phyloP scores from a whole-genome alignment of 2,329 filamentous ascomycete species.

The Exserohilum turcica region DNA sequence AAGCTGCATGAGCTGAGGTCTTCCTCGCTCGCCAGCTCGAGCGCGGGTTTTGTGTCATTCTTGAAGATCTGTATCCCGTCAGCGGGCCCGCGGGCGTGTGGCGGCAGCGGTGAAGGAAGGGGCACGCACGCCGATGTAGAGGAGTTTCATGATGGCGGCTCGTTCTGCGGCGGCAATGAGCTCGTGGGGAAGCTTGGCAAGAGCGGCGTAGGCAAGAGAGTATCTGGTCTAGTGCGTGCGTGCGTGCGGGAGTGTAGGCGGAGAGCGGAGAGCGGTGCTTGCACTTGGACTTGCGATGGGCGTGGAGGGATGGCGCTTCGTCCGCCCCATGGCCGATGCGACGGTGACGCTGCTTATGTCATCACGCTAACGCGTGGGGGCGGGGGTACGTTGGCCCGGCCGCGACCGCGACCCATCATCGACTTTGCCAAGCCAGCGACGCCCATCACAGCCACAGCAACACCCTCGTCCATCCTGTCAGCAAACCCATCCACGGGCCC shows the following conservation, averaged over 20 bases:
- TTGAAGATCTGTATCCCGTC: constrained; percentile 69
- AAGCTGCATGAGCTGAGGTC: constrained; percentile 79
- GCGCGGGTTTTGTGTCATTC: constrained; percentile 74
- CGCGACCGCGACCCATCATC: constrained; percentile 19
- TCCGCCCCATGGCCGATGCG: neutral
- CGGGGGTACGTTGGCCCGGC: constrained; percentile 28
- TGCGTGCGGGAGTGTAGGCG: neutral
- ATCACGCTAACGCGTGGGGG: constrained; percentile 26
- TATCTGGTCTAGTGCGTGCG: neutral
- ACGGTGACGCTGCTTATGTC: constrained; percentile 22
- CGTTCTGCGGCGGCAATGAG: neutral
- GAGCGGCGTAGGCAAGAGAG: neutral
- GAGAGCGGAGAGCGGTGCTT: neutral
- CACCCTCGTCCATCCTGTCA: neutral
- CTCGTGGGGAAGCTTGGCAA: neutral
- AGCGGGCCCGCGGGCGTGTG: neutral
- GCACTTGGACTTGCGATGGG: neutral
- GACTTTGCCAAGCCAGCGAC: constrained; percentile 18
- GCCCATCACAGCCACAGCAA: neutral
- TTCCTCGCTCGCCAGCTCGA: constrained; percentile 70
- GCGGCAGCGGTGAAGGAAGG: constrained; percentile 26
- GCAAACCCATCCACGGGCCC: neutral
- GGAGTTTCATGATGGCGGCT: constrained; percentile 72
- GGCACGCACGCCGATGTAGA: constrained; percentile 79
- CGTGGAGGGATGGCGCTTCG: neutral